These are phyloP conservation scores for Litchi chinensis DNA, from an alignment of 345 rosid genomes.

Conservation along the genomic window DNA sequence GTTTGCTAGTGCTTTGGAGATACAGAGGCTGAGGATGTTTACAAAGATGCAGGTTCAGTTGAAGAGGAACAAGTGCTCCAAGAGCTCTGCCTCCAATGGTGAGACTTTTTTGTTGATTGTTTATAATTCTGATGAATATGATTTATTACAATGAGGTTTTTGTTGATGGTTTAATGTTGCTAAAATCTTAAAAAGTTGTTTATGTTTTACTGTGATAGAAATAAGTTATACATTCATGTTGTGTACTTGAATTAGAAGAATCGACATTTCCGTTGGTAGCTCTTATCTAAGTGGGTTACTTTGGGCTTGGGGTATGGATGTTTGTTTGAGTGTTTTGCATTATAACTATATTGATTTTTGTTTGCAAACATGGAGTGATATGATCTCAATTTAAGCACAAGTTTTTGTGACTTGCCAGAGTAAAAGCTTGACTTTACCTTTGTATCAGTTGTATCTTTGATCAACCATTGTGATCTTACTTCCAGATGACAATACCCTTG, in stretches of 20 bases:
- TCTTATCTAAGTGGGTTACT: no score
- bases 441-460: not conserved
- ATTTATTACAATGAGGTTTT: not conserved
- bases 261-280: not conserved
- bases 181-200: not conserved
- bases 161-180: not conserved
- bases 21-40: constrained; percentile 92
- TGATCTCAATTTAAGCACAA: not conserved
- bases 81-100: constrained; percentile 58
- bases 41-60: constrained; percentile 95
- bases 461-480: not conserved
- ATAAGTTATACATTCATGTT: not conserved
- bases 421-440: not conserved
- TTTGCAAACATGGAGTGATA: no score
- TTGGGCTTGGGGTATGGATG: not conserved
- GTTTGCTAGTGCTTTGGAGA: constrained; percentile 90
- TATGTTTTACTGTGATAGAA: not conserved
- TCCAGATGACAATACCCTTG: not conserved
- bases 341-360: not conserved
- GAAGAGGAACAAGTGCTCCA: constrained; percentile 69
- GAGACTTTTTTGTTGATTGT: constrained; percentile 19
- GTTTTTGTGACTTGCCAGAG: not conserved
- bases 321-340: not conserved
- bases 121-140: not conserved
- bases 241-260: not conserved